Percentiles rank a stretch among this genome's conserved stretches.
These are phyloP conservation scores for Asterochloris sp. DNA, from an alignment of 139 green algal species.

Conservation along the genomic window DNA sequence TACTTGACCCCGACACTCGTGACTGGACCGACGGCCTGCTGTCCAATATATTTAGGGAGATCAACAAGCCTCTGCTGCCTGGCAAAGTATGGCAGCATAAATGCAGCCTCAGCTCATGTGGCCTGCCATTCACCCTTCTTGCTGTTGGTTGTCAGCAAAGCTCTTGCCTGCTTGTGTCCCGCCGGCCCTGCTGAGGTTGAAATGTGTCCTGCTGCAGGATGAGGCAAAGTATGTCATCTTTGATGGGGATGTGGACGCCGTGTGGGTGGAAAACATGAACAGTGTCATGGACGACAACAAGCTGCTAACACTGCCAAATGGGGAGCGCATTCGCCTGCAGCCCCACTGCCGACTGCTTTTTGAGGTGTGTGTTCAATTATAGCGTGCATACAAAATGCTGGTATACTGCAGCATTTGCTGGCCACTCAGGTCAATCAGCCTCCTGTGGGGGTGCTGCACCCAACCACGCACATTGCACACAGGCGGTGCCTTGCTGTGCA, in stretches of 20 bases:
- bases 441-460: not conserved
- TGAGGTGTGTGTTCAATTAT: slow-evolving; percentile 40
- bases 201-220: not conserved
- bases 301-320: slow-evolving; percentile 82
- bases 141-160: not conserved
- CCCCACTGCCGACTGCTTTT: slow-evolving; percentile 80
- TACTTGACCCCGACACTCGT: slow-evolving; percentile 75
- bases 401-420: too few species aligned
- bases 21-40: slow-evolving; percentile 87
- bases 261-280: slow-evolving; percentile 94
- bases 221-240: slow-evolving; percentile 69
- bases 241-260: slow-evolving; percentile 81
- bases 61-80: slow-evolving; percentile 63
- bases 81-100: slow-evolving; percentile 45
- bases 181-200: too few species aligned
- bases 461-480: not conserved
- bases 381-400: not conserved
- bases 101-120: not conserved
- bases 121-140: not conserved
- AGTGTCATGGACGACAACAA: slow-evolving; percentile 89
- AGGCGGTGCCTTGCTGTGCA: not conserved
- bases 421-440: not conserved
- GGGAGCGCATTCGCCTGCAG: slow-evolving; percentile 79
- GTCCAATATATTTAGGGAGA: slow-evolving; percentile 65
- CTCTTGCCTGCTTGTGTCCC: not conserved